A percentile compares a stretch with the other conserved stretches of the same genome.
Evolutionary conservation across 164 flowering plant genomes (phyloP).

Genomic region (Annona cherimola): DNA sequence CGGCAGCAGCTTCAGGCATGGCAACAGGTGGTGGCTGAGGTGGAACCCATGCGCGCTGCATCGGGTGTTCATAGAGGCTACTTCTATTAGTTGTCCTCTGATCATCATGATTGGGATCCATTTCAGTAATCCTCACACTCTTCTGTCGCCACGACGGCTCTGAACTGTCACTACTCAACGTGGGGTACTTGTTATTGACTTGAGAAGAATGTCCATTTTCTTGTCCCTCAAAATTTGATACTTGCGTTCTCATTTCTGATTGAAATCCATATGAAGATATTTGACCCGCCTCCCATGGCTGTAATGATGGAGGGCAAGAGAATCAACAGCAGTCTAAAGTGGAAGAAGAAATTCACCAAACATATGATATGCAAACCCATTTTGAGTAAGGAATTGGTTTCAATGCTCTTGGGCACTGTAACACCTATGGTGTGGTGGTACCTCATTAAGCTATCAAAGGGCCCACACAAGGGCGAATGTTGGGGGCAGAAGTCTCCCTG

Average conservation of each 20-base stretch:
- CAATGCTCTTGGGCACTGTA: too few species aligned
- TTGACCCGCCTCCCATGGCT: conserved; percentile 83
- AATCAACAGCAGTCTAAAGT: not conserved
- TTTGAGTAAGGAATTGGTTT: too few species aligned
- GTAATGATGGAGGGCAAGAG: conserved; percentile 12
- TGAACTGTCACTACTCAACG: conserved; percentile 23
- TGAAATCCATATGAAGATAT: conserved; percentile 25
- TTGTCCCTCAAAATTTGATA: conserved; percentile 23
- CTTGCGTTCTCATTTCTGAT: conserved; percentile 28
- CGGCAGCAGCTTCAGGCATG: conserved; percentile 89
- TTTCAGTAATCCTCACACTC: conserved; percentile 54
- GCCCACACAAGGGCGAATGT: too few species aligned
- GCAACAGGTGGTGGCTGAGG: conserved; percentile 87
- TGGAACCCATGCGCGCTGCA: conserved; percentile 77
- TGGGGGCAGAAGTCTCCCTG: too few species aligned
- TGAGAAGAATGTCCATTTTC: conserved; percentile 31
- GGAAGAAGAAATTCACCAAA: too few species aligned
- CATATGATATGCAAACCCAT: too few species aligned
- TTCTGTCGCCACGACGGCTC: conserved; percentile 64
- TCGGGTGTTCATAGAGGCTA: conserved; percentile 26
- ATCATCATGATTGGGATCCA: conserved; percentile 40
- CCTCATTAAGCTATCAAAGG: too few species aligned
- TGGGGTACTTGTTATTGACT: conserved; percentile 22
- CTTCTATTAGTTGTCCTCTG: conserved; percentile 21
- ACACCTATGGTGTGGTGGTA: too few species aligned